Conservation (phyloP, 306 rosid genomes). For the Mucuna pruriens region DNA sequence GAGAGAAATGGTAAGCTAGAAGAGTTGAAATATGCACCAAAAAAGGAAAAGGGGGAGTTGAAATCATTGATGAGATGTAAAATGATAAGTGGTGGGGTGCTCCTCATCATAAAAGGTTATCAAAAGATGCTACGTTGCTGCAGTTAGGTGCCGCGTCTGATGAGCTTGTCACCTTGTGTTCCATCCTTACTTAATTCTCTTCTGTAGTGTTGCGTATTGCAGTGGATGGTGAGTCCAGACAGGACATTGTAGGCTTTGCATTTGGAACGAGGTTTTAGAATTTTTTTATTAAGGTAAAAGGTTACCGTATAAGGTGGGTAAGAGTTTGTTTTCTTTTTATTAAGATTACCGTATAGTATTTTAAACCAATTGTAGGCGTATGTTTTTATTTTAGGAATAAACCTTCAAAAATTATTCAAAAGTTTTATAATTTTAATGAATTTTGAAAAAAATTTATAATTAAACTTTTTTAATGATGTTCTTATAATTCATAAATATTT, state of each 20-base stretch:
- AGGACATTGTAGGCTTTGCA: not conserved
- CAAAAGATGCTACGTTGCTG: slow-evolving; percentile 30
- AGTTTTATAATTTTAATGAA: not conserved
- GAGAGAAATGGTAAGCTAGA: not conserved
- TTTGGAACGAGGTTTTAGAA: not conserved
- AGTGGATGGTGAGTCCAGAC: not conserved
- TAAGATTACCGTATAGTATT: not conserved
- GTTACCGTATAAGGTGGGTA: not conserved
- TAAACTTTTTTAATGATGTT: not conserved
- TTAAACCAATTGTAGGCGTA: not conserved
- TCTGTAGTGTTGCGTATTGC: not conserved
- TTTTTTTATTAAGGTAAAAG: no score
- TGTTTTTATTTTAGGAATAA: no score
- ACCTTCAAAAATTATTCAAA: not conserved
- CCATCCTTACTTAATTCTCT: not conserved
- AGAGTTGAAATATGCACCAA: not conserved
- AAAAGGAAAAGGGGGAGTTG: not conserved
- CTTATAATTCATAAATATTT: not conserved
- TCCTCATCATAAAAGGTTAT: not conserved
- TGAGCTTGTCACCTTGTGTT: not conserved
- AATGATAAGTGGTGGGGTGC: slow-evolving; percentile 11
- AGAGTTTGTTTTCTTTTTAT: not conserved
- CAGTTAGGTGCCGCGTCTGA: slow-evolving; percentile 22
- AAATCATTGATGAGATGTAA: not conserved
- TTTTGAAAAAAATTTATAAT: not conserved